Evolutionary conservation across 2,329 filamentous ascomycete genomes (phyloP).

Genomic region (Fusarium citri): DNA sequence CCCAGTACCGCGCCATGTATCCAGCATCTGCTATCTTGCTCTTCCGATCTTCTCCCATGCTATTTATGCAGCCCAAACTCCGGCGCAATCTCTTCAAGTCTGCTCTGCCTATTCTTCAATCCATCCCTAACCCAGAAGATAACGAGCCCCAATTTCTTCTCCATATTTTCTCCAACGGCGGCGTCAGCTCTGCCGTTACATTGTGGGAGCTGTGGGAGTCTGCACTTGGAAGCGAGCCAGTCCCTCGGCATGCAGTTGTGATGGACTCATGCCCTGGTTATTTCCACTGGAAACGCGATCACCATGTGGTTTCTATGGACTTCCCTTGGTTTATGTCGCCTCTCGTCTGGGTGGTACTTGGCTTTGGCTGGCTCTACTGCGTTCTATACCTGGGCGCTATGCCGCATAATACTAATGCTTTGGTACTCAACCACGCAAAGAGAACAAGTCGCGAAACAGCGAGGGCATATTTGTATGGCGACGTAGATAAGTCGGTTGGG

Average conservation of each 20-base stretch:
- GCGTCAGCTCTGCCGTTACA: constrained; percentile 55
- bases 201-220: constrained; percentile 44
- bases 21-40: constrained; percentile 61
- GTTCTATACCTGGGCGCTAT: constrained; percentile 47
- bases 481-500: constrained; percentile 60
- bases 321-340: constrained; percentile 52
- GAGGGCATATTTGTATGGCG: constrained; percentile 65
- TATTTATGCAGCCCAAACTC: constrained; percentile 51
- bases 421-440: constrained; percentile 52
- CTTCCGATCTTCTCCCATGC: constrained; percentile 55
- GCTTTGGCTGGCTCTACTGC: constrained; percentile 48
- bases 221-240: constrained; percentile 34
- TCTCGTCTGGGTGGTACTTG: constrained; percentile 51
- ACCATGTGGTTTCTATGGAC: constrained; percentile 54
- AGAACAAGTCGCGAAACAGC: constrained; percentile 54
- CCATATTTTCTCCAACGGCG: constrained; percentile 66
- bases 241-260: constrained; percentile 58
- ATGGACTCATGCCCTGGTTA: constrained; percentile 63
- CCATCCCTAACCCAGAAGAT: constrained; percentile 37
- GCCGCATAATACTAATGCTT: constrained; percentile 51
- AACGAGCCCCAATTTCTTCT: constrained; percentile 53
- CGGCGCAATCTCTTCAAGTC: constrained; percentile 52
- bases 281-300: constrained; percentile 54
- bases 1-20: constrained; percentile 58
- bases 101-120: constrained; percentile 55